phyloP scores from a whole-genome alignment of 148 eudicot genomes.

The Diospyros lotus region DNA sequence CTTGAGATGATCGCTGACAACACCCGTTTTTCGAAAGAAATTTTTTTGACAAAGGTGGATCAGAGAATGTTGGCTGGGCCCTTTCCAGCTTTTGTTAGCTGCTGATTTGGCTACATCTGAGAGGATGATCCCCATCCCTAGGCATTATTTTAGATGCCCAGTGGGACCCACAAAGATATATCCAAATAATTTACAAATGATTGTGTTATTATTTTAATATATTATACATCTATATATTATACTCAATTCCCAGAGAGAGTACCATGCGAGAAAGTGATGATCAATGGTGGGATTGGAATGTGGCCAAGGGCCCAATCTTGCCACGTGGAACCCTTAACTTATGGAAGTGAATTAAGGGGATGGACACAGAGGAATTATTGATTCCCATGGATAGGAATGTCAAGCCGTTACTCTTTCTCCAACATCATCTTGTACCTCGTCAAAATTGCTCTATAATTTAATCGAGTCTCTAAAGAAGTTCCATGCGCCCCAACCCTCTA shows the following conservation, averaged over 20 bases:
- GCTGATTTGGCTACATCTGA: neutral
- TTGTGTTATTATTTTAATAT: too few relatives aligned
- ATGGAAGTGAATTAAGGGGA: constrained; percentile 26
- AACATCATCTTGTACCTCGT: constrained; percentile 14
- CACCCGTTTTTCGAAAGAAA: neutral
- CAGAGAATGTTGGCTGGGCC: neutral
- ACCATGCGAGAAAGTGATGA: neutral
- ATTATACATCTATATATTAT: too few relatives aligned
- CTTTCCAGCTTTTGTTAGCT: neutral
- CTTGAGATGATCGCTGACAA: neutral
- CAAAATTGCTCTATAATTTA: neutral
- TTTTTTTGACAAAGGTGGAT: neutral
- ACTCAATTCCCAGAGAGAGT: neutral
- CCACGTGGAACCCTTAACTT: constrained; percentile 21
- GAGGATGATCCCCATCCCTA: neutral
- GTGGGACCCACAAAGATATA: neutral
- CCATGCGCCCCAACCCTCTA: neutral
- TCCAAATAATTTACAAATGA: neutral
- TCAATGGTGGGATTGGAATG: neutral
- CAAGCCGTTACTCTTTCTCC: constrained; percentile 46
- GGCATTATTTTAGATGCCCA: neutral
- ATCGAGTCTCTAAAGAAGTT: neutral
- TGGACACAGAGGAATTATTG: constrained; percentile 28
- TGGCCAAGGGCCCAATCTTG: neutral
- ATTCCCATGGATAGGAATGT: constrained; percentile 15